Evolutionary conservation across 768 basidiomycete genomes (phyloP), one percentile per base, ranked within the genome.

Genomic region (Suillus plorans): DNA sequence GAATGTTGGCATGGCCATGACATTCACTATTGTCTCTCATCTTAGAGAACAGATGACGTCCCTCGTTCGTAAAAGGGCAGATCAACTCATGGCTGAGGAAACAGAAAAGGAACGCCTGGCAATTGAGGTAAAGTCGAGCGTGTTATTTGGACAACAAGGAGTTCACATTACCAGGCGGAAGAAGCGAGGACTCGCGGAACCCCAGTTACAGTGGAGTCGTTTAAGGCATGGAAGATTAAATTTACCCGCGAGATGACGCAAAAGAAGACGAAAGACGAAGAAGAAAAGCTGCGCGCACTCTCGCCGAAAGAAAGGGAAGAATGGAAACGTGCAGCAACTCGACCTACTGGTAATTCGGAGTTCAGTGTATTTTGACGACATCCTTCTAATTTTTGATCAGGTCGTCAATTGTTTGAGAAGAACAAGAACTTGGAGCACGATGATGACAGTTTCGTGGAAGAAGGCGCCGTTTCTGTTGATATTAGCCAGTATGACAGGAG

Each of bases 1-100:
- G 72, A 95, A 92, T 74, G 71, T 94, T 25, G 94, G 94, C 50
- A 96, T 96, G 90, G 95, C 97, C 3, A 98, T 99, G 95, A 96
- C 95, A 20, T 99, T 97, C 73, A 95, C 97, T 0, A 82, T 99
- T 20, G 89, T 95, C 13, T 90, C 92, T 0, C 89, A 91, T 70
- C 84, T 97, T 53, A 84, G 91, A 68, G 95, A 98, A 76, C 82
- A 86, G 59, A 79, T 98, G 18, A 85, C 88, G 5, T 71, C 73
- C 20, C 78, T 96, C 31, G 85, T 94, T 42, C 84, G 83, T 45
- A 71, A 77, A 52, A 85, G 93, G 67, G 81, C 80, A 22, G 87
- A 87, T 63, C 82, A 76, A 64, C 82, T 78, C 67, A 80, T 82
- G 62, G 80, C 82, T 67, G 88, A 86, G 71, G 93, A 88, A 62